Evolutionary conservation across 768 basidiomycete species (phyloP).

Genomic region (Coprinellus aureogranulatus): DNA sequence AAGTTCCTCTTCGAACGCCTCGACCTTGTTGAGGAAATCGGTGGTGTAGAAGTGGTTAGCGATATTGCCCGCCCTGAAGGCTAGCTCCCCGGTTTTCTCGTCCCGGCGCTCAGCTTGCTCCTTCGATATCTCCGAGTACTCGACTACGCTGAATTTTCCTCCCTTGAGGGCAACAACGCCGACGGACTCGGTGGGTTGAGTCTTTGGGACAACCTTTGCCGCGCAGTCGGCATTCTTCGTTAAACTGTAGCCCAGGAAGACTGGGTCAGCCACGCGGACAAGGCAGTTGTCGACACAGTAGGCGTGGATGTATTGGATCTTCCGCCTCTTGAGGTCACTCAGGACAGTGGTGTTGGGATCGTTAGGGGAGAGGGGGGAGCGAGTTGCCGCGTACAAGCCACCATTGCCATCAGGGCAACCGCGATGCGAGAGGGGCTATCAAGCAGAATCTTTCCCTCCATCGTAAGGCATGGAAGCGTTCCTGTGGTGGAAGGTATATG

Average conservation of each 20-base stretch:
- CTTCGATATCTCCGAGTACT: constrained; percentile 92
- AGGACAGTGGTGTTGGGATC: constrained; percentile 69
- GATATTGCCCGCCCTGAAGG: constrained; percentile 95
- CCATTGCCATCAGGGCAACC: constrained; percentile 98
- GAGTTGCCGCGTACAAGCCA: constrained; percentile 92
- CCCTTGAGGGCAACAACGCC: constrained; percentile 88
- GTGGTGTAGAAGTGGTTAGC: constrained; percentile 98
- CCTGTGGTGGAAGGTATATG: constrained; percentile 97
- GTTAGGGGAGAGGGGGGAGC: constrained; percentile 62
- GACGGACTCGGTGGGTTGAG: constrained; percentile 83
- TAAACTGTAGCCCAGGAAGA: constrained; percentile 95
- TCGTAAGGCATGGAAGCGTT: constrained; percentile 89
- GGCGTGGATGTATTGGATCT: constrained; percentile 85
- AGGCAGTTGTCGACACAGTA: constrained; percentile 99
- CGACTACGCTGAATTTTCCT: constrained; percentile 87
- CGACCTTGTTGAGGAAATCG: constrained; percentile 72
- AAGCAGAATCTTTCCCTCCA: constrained; percentile 91
- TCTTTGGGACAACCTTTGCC: constrained; percentile 94
- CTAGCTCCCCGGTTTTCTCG: constrained; percentile 66
- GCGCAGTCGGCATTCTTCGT: constrained; percentile 85
- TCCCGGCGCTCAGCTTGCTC: constrained; percentile 82
- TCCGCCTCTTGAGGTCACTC: constrained; percentile 72
- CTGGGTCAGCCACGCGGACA: constrained; percentile 93
- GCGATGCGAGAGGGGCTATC: constrained; percentile 76
- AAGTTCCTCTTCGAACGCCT: constrained; percentile 81